Base-by-base conservation (phyloP, 495 filamentous ascomycete species). In the Neurospora sublineolata region DNA sequence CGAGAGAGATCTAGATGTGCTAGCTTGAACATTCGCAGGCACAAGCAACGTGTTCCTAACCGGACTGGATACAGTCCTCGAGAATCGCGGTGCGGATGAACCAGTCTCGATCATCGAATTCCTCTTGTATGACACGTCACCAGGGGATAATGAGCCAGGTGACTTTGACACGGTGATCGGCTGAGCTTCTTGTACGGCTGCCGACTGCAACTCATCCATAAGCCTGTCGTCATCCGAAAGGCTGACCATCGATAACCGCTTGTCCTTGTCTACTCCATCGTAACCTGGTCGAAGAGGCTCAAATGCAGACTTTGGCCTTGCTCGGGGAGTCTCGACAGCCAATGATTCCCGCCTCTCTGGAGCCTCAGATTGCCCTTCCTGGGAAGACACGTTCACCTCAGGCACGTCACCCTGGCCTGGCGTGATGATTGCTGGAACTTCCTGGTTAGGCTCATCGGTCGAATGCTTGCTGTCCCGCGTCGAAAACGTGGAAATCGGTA, bases 151-250 rank as follows among this genome's bases (percentile, higher is more conserved):
- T 18, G 52, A 64, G 58, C 73, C 71, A 69, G 93, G 93, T n/a
- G 94, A 93, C 77, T 93, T 94, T 1, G 91, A 89, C 9, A 97
- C 91, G 0, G 88, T 88, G 20, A 97, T 88, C 4, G 92, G 92
- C 76, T 91, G 91, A 33, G 94, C 93, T 81, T 97, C 87, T 77
- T 97, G 88, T 20, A 97, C 81, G 3, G 89, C 93, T 39, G 93
- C 93, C 41, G 88, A 91, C 73, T 91, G 91, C 69, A 97, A 83
- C 83, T 97, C 93, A 72, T 95, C 91, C 89, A 97, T 91, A 75
- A 97, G 90, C 39, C 90, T 92, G 79, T 97, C 93, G 79, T 96
- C 92, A 8, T 92, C 94, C 38, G 87, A 86, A 71, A 90, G 87
- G 75, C 89, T 87, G 75, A 89, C 87, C 73, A 90, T 86, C 3